Evolutionary conservation across 1,284 basidiomycete genomes (phyloP), one percentile per base, ranked within the genome.

Genomic region (Malassezia brasiliensis): DNA sequence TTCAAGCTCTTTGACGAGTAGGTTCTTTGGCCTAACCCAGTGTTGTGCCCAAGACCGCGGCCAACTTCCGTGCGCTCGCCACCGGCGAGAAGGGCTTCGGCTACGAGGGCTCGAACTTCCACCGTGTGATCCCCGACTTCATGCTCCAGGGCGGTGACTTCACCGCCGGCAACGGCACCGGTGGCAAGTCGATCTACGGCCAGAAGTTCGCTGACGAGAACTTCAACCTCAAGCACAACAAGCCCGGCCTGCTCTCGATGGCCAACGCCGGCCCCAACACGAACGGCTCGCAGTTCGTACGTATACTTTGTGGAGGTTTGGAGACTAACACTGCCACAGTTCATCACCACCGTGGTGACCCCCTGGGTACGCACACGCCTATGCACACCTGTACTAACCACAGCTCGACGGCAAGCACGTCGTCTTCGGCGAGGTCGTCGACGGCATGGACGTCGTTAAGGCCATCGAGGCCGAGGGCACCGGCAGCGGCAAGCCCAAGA

Each of bases 61-160:
- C 57, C 37, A 65, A 65, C 58, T 61, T 66, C 62, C 61, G 64
- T 56, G 82, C 83, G 12, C 78, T 86, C 53, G 75, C 79, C 46
- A 83, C 82, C 39, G 89, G 91, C 57, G 80, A 84, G 69, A 83
- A 81, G 66, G 87, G 86, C 77, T 83, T 80, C 60, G 83, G 83
- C n/a, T 85, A 84, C 79, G 79, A 83, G 75, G 83, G 83, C 54
- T 83, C 82, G 39, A 77, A 77, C 58, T 85, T 85, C 81, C 83
- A 56, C 61, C 64, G 64, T 37, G 60, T 65, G 66, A 85, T 85
- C 77, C 81, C 82, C 76, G 77, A 81, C 74, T 84, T 84, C 76
- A 83, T 84, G 40, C 32, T 82, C 62, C 82, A 83, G 76, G 83
- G 83, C 64, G 84, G 84, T 77, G 84, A 85, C 76, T 85, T 85